Conservation (phyloP, 495 filamentous ascomycete genomes). For the Lasiosphaeria hispida region DNA sequence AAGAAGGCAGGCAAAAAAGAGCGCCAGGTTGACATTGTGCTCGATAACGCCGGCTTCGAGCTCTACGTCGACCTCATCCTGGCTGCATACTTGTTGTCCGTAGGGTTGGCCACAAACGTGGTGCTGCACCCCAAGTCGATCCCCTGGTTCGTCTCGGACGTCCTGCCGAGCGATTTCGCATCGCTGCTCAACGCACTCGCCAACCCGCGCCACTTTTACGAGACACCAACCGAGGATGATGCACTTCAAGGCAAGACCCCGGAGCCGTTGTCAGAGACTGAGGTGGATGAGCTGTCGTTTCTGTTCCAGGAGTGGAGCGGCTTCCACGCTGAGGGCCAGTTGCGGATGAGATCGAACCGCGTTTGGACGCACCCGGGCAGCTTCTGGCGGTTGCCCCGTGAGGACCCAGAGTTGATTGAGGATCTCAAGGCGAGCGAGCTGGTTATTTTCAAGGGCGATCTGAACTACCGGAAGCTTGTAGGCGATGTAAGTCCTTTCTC, state of each 20-base stretch:
- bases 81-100: conserved; percentile 79
- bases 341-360: conserved; percentile 72
- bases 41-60: conserved; percentile 97
- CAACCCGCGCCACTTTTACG: conserved; percentile 72
- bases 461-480: conserved; percentile 91
- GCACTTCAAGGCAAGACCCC: conserved; percentile 52
- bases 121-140: conserved; percentile 92
- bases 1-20: conserved; percentile 55
- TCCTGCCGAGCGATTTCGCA: conserved; percentile 78
- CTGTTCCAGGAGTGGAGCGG: conserved; percentile 77
- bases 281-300: conserved; percentile 65
- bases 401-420: conserved; percentile 63
- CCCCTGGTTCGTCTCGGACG: conserved; percentile 98
- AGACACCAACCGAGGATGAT: conserved; percentile 65
- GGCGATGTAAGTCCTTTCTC: conserved; percentile 65
- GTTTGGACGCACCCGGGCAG: conserved; percentile 88
- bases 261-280: conserved; percentile 59
- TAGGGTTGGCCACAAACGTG: conserved; percentile 78
- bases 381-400: conserved; percentile 79
- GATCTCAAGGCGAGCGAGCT: conserved; percentile 83
- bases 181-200: conserved; percentile 75
- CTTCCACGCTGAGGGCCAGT: conserved; percentile 76
- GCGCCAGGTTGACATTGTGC: conserved; percentile 81
- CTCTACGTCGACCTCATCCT: conserved; percentile 91
- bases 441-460: conserved; percentile 95